A percentile compares a stretch with the other conserved stretches of the same genome.
These are phyloP conservation scores for Turritis glabra DNA, from an alignment of 345 rosid genomes.

Conservation along the genomic window DNA sequence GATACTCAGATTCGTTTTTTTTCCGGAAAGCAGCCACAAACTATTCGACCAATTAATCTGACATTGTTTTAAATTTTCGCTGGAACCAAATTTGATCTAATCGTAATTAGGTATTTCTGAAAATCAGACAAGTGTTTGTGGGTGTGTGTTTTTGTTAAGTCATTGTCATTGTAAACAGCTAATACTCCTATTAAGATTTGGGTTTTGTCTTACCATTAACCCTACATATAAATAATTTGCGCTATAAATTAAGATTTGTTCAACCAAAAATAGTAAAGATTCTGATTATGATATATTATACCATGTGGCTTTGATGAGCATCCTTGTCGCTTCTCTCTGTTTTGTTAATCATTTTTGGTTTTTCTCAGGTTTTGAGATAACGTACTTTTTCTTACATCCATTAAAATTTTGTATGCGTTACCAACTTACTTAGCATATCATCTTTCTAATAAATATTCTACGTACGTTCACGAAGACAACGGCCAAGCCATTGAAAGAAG, in stretches of 20 bases:
- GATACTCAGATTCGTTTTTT: background rate
- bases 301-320: background rate
- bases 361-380: background rate
- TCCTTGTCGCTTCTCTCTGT: constrained; percentile 2
- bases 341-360: background rate
- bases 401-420: background rate
- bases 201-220: background rate
- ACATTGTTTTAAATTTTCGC: background rate
- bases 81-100: background rate
- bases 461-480: background rate
- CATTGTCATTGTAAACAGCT: constrained; percentile 2
- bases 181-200: background rate
- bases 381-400: background rate
- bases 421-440: background rate
- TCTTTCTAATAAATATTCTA: background rate
- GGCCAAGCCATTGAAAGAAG: background rate
- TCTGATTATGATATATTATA: background rate
- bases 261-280: background rate
- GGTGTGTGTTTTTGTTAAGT: background rate
- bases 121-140: background rate
- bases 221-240: background rate
- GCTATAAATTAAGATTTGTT: background rate
- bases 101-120: background rate
- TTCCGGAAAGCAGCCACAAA: background rate
- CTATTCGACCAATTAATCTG: background rate